Evolutionary conservation across 495 filamentous ascomycete species (phyloP).

Genomic region (Tuber indicum): DNA sequence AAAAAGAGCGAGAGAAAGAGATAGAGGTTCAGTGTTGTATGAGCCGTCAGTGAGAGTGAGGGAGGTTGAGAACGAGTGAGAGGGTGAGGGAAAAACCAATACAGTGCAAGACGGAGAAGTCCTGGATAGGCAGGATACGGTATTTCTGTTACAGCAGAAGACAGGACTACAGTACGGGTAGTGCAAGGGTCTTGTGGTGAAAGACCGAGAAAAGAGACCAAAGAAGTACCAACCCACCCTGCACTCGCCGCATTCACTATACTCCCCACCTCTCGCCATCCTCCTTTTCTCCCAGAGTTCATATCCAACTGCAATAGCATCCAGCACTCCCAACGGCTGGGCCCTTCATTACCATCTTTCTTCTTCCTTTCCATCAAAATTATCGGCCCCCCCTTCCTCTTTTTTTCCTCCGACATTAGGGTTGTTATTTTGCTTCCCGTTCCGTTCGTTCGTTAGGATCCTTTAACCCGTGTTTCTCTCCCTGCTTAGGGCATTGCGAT

Average conservation of each 20-base stretch:
- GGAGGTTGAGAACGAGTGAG: neutral
- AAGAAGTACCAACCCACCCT: conserved; percentile 22
- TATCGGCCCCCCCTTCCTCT: conserved; percentile 26
- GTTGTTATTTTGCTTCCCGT: conserved; percentile 21
- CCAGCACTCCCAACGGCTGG: conserved; percentile 24
- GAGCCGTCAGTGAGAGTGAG: neutral
- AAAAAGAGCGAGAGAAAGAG: neutral
- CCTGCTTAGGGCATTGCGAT: neutral
- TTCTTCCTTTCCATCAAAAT: conserved; percentile 25
- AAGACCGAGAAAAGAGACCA: conserved; percentile 8
- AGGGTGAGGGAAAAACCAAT: conserved; percentile 6
- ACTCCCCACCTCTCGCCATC: conserved; percentile 23
- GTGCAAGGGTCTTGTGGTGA: conserved; percentile 3
- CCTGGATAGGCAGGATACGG: neutral
- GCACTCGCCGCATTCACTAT: conserved; percentile 15
- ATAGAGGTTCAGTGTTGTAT: neutral
- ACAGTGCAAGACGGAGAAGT: conserved; percentile 11
- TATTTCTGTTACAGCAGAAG: neutral
- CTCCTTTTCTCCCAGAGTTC: conserved; percentile 12
- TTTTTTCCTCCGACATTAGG: conserved; percentile 17
- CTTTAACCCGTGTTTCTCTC: conserved; percentile 19
- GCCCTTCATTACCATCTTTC: conserved; percentile 30
- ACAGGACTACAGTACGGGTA: neutral
- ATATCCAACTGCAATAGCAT: neutral
- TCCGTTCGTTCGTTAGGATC: conserved; percentile 28